phyloP scores from a whole-genome alignment of 495 filamentous ascomycete genomes.

The Durotheca rogersii region DNA sequence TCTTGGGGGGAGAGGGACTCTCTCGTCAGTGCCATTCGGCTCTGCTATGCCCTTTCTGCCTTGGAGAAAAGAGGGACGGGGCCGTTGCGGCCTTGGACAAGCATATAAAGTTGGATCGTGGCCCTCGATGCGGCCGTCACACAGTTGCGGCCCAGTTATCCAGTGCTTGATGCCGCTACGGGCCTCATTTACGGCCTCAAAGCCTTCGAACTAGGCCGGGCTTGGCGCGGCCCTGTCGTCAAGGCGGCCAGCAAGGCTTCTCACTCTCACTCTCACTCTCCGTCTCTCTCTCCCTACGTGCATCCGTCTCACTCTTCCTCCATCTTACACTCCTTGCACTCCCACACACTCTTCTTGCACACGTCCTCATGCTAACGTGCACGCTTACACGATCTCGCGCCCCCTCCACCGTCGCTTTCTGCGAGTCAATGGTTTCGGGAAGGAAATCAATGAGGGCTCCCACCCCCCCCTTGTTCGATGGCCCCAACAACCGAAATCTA shows the following conservation, averaged over 20 bases:
- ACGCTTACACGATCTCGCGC: too few relatives aligned
- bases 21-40: conserved; percentile 1
- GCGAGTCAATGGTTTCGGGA: conserved; percentile 20
- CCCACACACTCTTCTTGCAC: too few relatives aligned
- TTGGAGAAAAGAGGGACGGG: conserved; percentile 22
- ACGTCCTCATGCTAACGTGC: too few relatives aligned
- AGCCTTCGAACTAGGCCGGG: conserved; percentile 33
- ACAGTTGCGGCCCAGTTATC: conserved; percentile 15
- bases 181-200: conserved; percentile 32
- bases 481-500: too few relatives aligned
- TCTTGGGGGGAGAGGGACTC: conserved; percentile 18
- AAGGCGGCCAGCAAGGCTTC: conserved; percentile 33
- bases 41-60: conserved; percentile 26
- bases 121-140: conserved; percentile 27
- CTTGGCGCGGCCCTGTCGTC: conserved; percentile 29
- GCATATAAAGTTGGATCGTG: conserved; percentile 33
- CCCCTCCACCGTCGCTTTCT: conserved; percentile 2
- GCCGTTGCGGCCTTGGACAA: conserved; percentile 9
- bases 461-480: not conserved
- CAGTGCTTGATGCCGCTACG: conserved; percentile 12
- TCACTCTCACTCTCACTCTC: not conserved
- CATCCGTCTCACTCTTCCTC: too few relatives aligned
- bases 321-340: too few relatives aligned
- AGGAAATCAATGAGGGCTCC: conserved; percentile 31
- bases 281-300: conserved; percentile 2